Percentiles rank a stretch among this genome's conserved stretches.
These are phyloP conservation scores for Clavispora phyllophila DNA, from an alignment of 805 yeast genomes.

Conservation along the genomic window DNA sequence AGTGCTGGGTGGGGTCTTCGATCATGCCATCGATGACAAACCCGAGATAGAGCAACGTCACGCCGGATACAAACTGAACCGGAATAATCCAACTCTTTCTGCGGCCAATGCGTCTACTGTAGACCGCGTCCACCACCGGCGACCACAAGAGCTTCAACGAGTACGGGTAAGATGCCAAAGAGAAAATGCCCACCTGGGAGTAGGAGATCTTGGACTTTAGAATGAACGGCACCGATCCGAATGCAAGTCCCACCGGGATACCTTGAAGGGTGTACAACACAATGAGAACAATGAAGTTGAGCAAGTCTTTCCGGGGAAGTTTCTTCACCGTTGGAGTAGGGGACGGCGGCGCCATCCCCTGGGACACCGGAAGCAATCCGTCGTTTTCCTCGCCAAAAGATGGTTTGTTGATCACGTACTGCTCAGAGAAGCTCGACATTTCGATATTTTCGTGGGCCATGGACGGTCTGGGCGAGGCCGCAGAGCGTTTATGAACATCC, in stretches of 20 bases:
- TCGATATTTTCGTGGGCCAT: neutral
- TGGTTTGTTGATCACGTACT: conserved; percentile 8
- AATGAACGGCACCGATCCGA: conserved; percentile 89
- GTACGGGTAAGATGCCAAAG: conserved; percentile 92
- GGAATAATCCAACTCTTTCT: conserved; percentile 94
- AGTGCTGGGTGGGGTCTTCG: conserved; percentile 44
- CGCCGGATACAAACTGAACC: conserved; percentile 74
- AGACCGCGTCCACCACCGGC: conserved; percentile 89
- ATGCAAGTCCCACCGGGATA: conserved; percentile 93
- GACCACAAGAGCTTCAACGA: conserved; percentile 91
- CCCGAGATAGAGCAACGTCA: conserved; percentile 65
- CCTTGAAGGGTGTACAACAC: conserved; percentile 84
- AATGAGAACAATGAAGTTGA: conserved; percentile 57
- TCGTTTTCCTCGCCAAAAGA: conserved; percentile 30
- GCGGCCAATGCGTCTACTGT: conserved; percentile 63
- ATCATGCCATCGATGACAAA: conserved; percentile 43
- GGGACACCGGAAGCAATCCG: conserved; percentile 29
- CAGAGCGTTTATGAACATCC: conserved; percentile 13
- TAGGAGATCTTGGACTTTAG: conserved; percentile 78
- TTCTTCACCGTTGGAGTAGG: conserved; percentile 1
- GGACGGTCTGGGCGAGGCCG: neutral
- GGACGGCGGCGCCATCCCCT: neutral
- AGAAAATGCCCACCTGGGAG: conserved; percentile 85
- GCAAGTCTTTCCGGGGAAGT: conserved; percentile 10
- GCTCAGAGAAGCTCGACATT: neutral